Conservation (phyloP, 148 eudicot genomes). For the Rhododendron ovatum region DNA sequence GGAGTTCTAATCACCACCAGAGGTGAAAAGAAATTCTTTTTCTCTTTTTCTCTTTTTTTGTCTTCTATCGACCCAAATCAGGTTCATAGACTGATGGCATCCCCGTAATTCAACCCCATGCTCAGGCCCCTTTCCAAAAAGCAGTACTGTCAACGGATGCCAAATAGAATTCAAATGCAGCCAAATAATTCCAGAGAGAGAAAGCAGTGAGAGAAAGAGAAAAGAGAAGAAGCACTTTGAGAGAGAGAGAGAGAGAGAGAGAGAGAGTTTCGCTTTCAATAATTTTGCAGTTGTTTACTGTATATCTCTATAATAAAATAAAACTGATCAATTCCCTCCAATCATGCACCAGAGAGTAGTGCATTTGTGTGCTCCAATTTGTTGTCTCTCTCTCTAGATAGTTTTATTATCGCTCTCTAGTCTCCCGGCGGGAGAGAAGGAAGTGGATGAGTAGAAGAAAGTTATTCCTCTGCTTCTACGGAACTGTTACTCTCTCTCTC, state of each 20-base stretch:
- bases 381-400: slow-evolving; percentile 4
- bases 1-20: not conserved
- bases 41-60: not conserved
- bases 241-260: not conserved
- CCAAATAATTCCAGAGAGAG: slow-evolving; percentile 18
- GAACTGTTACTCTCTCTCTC: slow-evolving; percentile 14
- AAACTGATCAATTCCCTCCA: slow-evolving; percentile 19
- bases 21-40: not conserved
- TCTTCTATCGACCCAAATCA: not conserved
- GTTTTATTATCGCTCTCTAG: slow-evolving; percentile 16
- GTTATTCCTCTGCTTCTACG: slow-evolving; percentile 44
- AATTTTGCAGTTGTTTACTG: not conserved
- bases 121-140: not conserved
- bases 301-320: too few relatives aligned
- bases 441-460: slow-evolving; percentile 53
- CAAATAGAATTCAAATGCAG: slow-evolving; percentile 29
- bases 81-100: not conserved
- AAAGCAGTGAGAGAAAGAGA: not conserved
- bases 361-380: not conserved
- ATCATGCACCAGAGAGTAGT: slow-evolving; percentile 7
- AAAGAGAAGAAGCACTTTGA: not conserved
- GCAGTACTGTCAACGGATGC: slow-evolving; percentile 30
- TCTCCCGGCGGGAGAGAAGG: slow-evolving; percentile 49
- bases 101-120: not conserved
- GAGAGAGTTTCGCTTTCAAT: not conserved